Base-by-base conservation (phyloP, 805 yeast species). In the Maudiozyma barnettii region DNA sequence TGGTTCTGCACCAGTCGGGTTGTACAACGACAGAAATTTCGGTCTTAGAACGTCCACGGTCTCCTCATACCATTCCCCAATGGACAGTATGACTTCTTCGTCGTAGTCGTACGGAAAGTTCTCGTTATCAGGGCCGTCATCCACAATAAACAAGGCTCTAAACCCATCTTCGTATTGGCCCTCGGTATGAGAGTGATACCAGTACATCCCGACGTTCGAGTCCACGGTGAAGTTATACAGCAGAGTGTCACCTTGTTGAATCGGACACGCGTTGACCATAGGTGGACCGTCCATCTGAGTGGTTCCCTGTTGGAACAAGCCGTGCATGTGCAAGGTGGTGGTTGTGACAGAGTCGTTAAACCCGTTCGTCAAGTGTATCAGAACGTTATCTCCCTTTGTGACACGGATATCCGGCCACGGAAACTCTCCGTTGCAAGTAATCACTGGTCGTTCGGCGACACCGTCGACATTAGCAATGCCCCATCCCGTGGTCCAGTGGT, bases 1-100 rank as follows among this genome's bases (percentile, higher is more conserved):
- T 45, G 99, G 99, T 70, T 93, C 99, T 40, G 98, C 96, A 61
- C 99, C 99, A 9, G 96, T 87, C 49, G 99, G 99, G 68, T 93
- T 93, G 71, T 74, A 81, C 52, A 81, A 64, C 54, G 70, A 77
- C 72, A 89, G 62, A 70, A 93, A 90, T 35, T 57, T 49, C 16
- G 74, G 69, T 19, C 64, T 68, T 54, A 84, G 70, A 36, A 66
- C 77, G 22, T 71, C 70, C 30, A 82, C 73, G 4, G 59, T 47
- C 10, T 60, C 74, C 64, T 88, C 96, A 70, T 93, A 93, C 95
- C 96, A 90, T 60, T 93, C 99, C 43, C 84, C 72, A 39, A 93
- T 56, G 8, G 84, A 69, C 51, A 91, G 61, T 14, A 76, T 65
- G 19, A 79, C 72, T 58, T 90, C 96, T 64, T 86, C 93, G 62